These are phyloP conservation scores for Arbutus unedo DNA, from an alignment of 148 eudicot species.

Conservation along the genomic window DNA sequence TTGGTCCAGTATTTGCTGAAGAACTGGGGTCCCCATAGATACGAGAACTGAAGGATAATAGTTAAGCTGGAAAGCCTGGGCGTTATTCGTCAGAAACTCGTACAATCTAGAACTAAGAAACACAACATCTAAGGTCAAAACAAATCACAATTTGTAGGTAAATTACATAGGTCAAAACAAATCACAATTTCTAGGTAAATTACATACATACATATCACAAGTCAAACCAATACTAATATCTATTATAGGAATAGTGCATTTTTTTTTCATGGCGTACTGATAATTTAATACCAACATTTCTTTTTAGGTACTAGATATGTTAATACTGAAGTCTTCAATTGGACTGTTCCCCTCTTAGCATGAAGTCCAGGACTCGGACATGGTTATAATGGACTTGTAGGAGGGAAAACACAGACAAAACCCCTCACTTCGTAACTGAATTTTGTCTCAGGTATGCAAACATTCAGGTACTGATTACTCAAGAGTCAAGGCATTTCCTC, in stretches of 20 bases:
- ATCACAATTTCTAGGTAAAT: not conserved
- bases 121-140: not conserved
- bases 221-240: no score
- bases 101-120: slow-evolving; percentile 6
- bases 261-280: not conserved
- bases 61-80: slow-evolving; percentile 1
- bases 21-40: not conserved
- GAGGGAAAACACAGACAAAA: not conserved
- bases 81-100: slow-evolving; percentile 3
- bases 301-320: not conserved
- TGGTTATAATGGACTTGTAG: no score
- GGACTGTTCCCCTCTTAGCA: not conserved
- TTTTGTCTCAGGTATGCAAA: not conserved
- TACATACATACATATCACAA: not conserved
- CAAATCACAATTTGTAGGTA: not conserved
- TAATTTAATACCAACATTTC: not conserved
- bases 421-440: not conserved
- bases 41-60: not conserved
- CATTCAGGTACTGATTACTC: not conserved
- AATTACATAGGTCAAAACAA: not conserved
- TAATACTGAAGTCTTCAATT: not conserved
- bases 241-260: no score
- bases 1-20: not conserved
- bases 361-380: not conserved
- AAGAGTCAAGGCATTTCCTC: not conserved